Evolutionary conservation across 2,329 filamentous ascomycete species (phyloP).

Genomic region (Trichothecium sympodiale): DNA sequence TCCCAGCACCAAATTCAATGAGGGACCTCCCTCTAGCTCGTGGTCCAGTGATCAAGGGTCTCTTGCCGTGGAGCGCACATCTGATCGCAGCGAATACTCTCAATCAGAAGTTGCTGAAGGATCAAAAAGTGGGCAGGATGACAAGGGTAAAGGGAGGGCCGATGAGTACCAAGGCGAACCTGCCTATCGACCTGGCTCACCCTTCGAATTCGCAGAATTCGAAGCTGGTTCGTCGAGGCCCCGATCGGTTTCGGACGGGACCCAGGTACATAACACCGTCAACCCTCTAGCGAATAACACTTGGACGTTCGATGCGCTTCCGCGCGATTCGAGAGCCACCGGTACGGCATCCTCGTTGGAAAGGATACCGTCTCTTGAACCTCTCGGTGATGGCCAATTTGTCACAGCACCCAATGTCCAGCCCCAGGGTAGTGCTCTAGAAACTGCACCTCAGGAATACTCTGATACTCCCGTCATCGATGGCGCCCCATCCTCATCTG

Average conservation of each 20-base stretch:
- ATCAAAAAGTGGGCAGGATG: neutral
- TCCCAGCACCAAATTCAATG: no score
- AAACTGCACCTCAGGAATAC: neutral
- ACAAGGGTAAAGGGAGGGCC: conserved; percentile 17
- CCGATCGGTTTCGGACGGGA: conserved; percentile 47
- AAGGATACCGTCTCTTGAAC: no score
- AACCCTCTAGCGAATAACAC: conserved; percentile 48
- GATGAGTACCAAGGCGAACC: neutral
- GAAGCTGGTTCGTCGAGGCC: conserved; percentile 24
- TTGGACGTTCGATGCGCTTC: conserved; percentile 43
- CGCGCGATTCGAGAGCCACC: conserved; percentile 3
- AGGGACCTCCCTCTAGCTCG: no score
- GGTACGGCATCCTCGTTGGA: no score
- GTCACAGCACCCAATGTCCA: no score
- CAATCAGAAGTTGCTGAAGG: neutral
- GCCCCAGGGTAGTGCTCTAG: neutral
- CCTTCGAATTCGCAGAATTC: neutral
- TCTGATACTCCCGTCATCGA: neutral
- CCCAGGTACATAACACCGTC: conserved; percentile 27
- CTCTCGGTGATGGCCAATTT: neutral
- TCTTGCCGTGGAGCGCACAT: conserved; percentile 6
- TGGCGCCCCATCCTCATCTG: neutral
- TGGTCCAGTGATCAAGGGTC: no score
- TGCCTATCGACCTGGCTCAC: neutral
- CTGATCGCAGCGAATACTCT: conserved; percentile 11